Evolutionary conservation across 75 land plant species (phyloP), one percentile per base, ranked within the genome.

Genomic region (Gnetum montanum): DNA sequence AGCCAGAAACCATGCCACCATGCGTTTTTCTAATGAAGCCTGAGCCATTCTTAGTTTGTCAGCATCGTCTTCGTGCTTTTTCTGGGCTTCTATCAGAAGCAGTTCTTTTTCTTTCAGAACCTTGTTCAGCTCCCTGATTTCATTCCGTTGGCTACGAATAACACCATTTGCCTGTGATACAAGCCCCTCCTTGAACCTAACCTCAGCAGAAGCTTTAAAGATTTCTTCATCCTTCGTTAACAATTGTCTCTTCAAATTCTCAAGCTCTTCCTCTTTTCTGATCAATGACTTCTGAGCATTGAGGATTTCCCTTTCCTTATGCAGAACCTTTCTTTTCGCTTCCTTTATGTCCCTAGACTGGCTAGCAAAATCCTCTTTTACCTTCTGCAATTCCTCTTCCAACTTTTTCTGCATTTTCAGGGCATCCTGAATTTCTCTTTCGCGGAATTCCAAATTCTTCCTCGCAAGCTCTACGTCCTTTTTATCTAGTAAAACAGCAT

Each of bases 1-100:
- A 58, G 75, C 80, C 38, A 59, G 46, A 46, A 81, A 61, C 79
- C 83, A 91, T 33, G 86, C 77, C 54, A 66, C 38, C 0, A 80
- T 74, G 59, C 67, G 68, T 48, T 77, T 62, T 52, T 81, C 77
- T 59, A 91, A 57, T 19, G 77, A 76, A 25, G 57, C 61, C 58
- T 91, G 89, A 23, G 72, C 70, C 50, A 63, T 59, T 40, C 59
- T 67, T 25, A 88, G 65, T 61, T 66, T 68, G 52, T 87, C 70
- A 45, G 70, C 66, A 47, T 84, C 75, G 60, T 46, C 40, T 53
- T 71, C 65, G 47, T 53, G 65, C 33, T 69, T 46, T 23, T 56
- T 62, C 25, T 60, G 41, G 6, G 76, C 52, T 12, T 46, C 51
- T 34, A 53, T 52, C 34, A 91, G 38, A 16, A 70, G 73, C n/a